Evolutionary conservation across 495 filamentous ascomycete species (phyloP), one percentile per base, ranked within the genome.

Genomic region (Penicillium macrosclerotiorum): DNA sequence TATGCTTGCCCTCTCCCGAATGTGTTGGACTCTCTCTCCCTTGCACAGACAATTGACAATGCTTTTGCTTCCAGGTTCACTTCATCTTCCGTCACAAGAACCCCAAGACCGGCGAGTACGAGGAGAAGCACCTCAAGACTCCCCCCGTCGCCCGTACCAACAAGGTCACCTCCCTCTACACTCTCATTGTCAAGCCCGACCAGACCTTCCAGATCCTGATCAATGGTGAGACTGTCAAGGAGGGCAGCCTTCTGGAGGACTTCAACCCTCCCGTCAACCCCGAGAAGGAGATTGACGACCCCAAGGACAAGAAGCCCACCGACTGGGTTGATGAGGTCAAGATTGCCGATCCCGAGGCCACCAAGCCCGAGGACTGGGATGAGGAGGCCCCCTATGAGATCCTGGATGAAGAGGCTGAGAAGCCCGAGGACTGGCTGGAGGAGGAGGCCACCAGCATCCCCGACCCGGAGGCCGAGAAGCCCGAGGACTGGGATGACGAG

Each of bases 31-130:
- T 17, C 5, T 13, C 23, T 3, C 5, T 1, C 22, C 20, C n/a
- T 12, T 13, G 11, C 53, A n/a, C n/a, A n/a, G n/a, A n/a, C n/a
- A n/a, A n/a, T n/a, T 61, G 5, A 60, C 22, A 2, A 4, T 16
- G 1, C 20, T 34, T 13, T 20, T 34, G 14, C 8, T 33, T 25
- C n/a, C 42, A 84, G 81, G 89, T 99, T 45, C 94, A 99, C 80
- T 95, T 99, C 75, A 99, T 99, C 72, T 94, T 99, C 86, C 92
- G 93, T 67, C 94, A 97, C 88, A 99, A 97, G 86, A 99, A 97
- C 82, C 94, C 94, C 61, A 97, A 96, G 87, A 96, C 90, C 37
- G 91, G 93, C 70, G 92, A 96, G 71, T 99, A 99, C 59, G 93
- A 97, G 80, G 94, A 99, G 86, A 99, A 99, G 83, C 94, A 99